Percentiles rank a stretch among this genome's conserved stretches.
These are phyloP conservation scores for Zygosaccharomyces pseudobailii DNA, from an alignment of 1,139 yeast genomes.

Conservation along the genomic window DNA sequence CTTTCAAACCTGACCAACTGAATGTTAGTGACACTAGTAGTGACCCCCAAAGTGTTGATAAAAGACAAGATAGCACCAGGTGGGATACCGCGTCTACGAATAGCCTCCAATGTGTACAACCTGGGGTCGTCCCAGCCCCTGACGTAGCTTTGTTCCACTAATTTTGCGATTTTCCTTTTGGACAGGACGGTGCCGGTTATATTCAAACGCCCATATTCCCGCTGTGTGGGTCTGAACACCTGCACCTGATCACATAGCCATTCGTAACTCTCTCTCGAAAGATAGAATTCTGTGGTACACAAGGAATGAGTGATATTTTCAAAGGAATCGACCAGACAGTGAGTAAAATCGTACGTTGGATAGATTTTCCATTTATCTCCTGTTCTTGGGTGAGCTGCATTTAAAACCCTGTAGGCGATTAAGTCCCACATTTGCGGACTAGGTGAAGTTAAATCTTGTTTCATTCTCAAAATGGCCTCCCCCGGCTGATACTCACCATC, in stretches of 20 bases:
- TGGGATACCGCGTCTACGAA: constrained; percentile 96
- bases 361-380: constrained; percentile 96
- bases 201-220: constrained; percentile 95
- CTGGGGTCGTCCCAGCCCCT: constrained; percentile 99
- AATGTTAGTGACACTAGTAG: constrained; percentile 87
- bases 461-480: constrained; percentile 93
- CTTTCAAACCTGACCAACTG: constrained; percentile 87
- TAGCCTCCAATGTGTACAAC: constrained; percentile 87
- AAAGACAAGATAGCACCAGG: constrained; percentile 97
- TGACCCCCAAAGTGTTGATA: constrained; percentile 93
- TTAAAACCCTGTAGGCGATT: constrained; percentile 93
- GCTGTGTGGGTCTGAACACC: constrained; percentile 96
- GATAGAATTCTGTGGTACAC: constrained; percentile 90
- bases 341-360: constrained; percentile 98
- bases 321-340: constrained; percentile 95
- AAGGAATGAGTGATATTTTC: constrained; percentile 94
- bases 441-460: constrained; percentile 86
- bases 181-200: constrained; percentile 92
- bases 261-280: constrained; percentile 92
- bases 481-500: constrained; percentile 86
- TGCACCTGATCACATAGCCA: constrained; percentile 97
- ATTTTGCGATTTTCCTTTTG: constrained; percentile 90
- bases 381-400: constrained; percentile 93
- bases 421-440: constrained; percentile 99
- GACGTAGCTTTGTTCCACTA: constrained; percentile 75